Base-by-base conservation (phyloP, 352 stramenopile genomes). In the Pythium apleroticum region DNA sequence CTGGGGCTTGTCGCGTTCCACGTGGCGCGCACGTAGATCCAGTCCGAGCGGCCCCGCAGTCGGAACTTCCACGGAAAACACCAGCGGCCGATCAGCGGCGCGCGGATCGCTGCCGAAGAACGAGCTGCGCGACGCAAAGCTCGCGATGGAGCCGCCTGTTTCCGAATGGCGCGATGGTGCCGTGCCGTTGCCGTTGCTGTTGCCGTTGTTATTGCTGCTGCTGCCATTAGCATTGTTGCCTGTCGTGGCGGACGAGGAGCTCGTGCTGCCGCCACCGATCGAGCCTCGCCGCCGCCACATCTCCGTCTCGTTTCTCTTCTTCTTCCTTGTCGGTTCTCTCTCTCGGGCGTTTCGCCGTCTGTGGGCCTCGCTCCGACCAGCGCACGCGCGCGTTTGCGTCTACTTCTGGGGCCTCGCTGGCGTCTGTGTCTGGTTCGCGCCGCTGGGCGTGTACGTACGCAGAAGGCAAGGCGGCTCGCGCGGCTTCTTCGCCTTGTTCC, bases 31-130 rank as follows among this genome's bases (percentile, higher is more conserved):
- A 9, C 81, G 80, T 28, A 95, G 60, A 52, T 95, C 86, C 19
- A 95, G 72, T 0, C 84, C 86, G 11, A 95, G 74, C 15, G 86
- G 84, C 0, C 86, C 86, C 0, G 74, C 74, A 19, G 71, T 83
- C 12, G 86, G 86, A 27, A 95, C 86, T 43, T 95, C 82, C 28
- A 95, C 69, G 4, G 79, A 75, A 46, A 95, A 95, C 27, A 90
- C 78, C 30, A 92, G 70, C 45, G 81, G 68, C 17, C 76, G 77
- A 46, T 91, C 84, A 15, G 69, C 80, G 14, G 73, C 75, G 24
- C 74, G 74, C 24, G 78, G 76, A 56, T 92, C 80, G 50, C 75
- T 89, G 31, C 78, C 72, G 22, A 82, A 81, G 59, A 89, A 86
- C 52, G 80, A 75, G 45, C 45, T 73, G 37, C 53, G 63, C 24